Evolutionary conservation across 1,139 yeast species (phyloP), one percentile per base, ranked within the genome.

Genomic region (Pichia cactophila): DNA sequence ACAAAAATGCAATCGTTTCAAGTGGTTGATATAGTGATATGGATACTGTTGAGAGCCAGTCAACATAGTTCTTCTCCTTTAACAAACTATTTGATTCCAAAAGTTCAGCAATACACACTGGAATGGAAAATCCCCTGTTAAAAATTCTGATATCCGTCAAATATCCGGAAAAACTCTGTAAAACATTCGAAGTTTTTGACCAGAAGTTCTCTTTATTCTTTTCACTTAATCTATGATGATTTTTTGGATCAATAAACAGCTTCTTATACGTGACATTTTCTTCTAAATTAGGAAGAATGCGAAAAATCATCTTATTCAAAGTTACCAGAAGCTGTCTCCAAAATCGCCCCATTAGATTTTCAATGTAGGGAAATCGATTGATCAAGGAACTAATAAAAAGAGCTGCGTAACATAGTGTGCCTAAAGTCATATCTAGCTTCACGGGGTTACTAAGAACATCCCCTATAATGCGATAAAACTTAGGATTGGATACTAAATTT

Each of bases 1-100:
- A 72, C 41, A 75, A 64, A 77, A 81, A 78, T 2, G 81, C 83
- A n/a, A 74, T 72, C 50, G 78, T 77, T 56, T 78, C 83, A 42
- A 78, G 63, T 7, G 77, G 66, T 59, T 78, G 83, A 38, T 58
- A 61, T 1, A 57, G 50, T 11, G 63, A 60, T 29, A 65, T 64
- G n/a, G 64, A 56, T 9, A 61, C 46, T 4, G 61, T 57, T 41
- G 63, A 63, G 7, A 62, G 26, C 29, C 54, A 51, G 35, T 64
- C 61, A 9, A 65, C 20, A 35, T 49, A 48, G 4, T 60, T 52
- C 31, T 51, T 55, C 2, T 54, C 44, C 6, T 47, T 41, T 3
- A 74, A 75, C 42, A 69, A 72, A n/a, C 72, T 64, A 71, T 49
- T 40, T 7, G 52, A 38, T 14, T 49, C 50, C 4, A 50, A 14